Conservation (phyloP, 1,284 basidiomycete species). For the Naganishia cerealis region DNA sequence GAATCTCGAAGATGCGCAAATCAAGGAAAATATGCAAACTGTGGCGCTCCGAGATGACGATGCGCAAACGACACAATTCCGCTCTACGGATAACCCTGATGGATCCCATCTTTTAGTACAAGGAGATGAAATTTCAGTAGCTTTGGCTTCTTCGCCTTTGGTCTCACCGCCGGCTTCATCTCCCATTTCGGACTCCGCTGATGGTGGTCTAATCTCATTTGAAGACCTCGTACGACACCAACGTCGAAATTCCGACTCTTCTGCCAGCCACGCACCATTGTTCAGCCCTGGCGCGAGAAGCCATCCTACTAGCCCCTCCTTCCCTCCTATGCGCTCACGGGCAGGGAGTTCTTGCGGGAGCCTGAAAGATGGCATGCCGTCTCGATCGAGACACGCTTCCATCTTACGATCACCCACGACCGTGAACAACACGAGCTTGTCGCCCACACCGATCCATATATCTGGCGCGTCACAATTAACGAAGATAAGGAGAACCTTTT, state of each 20-base stretch:
- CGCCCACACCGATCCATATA: background rate
- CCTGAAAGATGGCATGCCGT: background rate
- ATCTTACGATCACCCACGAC: background rate
- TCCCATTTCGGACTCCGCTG: background rate
- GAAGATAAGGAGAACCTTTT: conserved; percentile 6
- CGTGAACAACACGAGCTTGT: background rate
- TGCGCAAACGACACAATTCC: background rate
- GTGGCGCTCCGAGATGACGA: background rate
- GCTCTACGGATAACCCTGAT: background rate
- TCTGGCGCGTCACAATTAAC: background rate
- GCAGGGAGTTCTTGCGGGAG: background rate
- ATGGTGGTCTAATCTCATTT: conserved; percentile 7
- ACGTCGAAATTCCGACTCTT: conserved; percentile 9
- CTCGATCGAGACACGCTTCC: background rate
- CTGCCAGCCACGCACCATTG: background rate
- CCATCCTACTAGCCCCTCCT: conserved; percentile 1
- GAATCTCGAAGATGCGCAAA: background rate
- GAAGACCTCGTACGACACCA: conserved; percentile 15
- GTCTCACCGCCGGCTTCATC: background rate
- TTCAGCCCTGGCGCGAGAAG: background rate
- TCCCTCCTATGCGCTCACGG: background rate
- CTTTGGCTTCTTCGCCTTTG: background rate
- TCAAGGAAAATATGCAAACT: background rate
- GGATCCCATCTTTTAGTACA: background rate
- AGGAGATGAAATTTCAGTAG: background rate